Base-by-base conservation (phyloP, 495 filamentous ascomycete genomes). In the Penicillium goetzii region DNA sequence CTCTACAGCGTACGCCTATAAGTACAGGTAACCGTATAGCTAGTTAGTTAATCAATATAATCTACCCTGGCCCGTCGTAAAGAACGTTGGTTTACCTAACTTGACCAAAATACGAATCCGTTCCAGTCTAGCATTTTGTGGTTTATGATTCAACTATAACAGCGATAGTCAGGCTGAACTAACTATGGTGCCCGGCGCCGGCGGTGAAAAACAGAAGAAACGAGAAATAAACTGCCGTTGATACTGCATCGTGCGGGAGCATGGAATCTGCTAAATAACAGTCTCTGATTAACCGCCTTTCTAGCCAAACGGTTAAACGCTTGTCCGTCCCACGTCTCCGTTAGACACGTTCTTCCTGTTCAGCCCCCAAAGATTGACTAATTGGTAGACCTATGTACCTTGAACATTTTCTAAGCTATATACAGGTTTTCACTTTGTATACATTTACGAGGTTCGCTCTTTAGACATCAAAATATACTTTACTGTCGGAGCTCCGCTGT, bases 381-480 rank as follows among this genome's bases (percentile, higher is more conserved):
- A 47, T 47, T 47, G 7, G 3, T 47, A 19, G 15, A 21, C n/a
- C 19, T 47, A 47, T 47, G n/a, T 47, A 47, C 17, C 43, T 47
- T 47, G 7, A 47, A 21, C 43, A 19, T 47, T 21, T 19, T 47
- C n/a, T 5, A 47, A 47, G 43, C 43, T 21, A 43, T 25, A 47
- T 47, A 47, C n/a, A 47, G n/a, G n/a, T 19, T 21, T 15, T 47
- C n/a, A 19, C 43, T 47, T 47, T 47, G 15, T 47, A 47, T 47
- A 47, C 19, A 47, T 19, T 47, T 15, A 47, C 12, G 43, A 47
- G 19, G 6, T 12, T 47, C 43, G 3, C 43, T 47, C 23, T 4
- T 47, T 15, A 47, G 3, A 5, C 43, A 47, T 47, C 43, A 47
- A 47, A 4, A n/a, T n/a, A n/a, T n/a, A n/a, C n/a, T n/a, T n/a